Base-by-base conservation (phyloP, 371 early-diverging fungal genomes). In the Mucor indicus region DNA sequence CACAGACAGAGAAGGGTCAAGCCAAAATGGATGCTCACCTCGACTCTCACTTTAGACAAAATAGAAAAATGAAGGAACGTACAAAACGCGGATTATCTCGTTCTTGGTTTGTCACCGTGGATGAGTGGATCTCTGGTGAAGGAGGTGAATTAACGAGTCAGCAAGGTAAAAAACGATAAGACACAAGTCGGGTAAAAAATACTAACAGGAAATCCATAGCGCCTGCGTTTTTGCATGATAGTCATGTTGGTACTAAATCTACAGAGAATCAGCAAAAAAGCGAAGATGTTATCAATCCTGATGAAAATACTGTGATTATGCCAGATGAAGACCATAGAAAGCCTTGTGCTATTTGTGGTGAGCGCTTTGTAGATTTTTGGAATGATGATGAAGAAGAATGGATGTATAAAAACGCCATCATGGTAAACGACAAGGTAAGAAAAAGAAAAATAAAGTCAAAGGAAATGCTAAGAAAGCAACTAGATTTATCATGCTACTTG, bases 41-140 rank as follows among this genome's bases (percentile, higher is more conserved):
- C 46, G 95, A 96, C 53, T 90, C 92, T 77, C 97, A 96, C 64
- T 96, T 95, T 64, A 80, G 95, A 42, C 92, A 90, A 64, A 95
- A 95, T 60, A 73, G 89, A 42, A 78, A 91, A 11, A 65, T 80
- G 61, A 90, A 90, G 62, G 87, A 90, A 54, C 83, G 79, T 41
- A 84, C 76, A 20, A 84, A 83, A 53, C 81, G 85, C 36, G 85
- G 89, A 1, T 60, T 87, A 32, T 86, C 90, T 16, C 80, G 95
- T 33, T 89, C 87, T 36, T 96, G 95, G 95, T 92, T 89, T 65
- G 72, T 91, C 0, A 69, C 67, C 10, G 90, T 86, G 30, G 78
- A 78, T 32, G 89, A 72, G 45, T 76, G 77, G 77, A 59, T 76
- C 33, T 62, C 52, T 47, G 77, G 77, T 50, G 57, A 63, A 31